Evolutionary conservation across 2,329 filamentous ascomycete genomes (phyloP), one percentile per base, ranked within the genome.

Genomic region (Blastomyces gilchristii): DNA sequence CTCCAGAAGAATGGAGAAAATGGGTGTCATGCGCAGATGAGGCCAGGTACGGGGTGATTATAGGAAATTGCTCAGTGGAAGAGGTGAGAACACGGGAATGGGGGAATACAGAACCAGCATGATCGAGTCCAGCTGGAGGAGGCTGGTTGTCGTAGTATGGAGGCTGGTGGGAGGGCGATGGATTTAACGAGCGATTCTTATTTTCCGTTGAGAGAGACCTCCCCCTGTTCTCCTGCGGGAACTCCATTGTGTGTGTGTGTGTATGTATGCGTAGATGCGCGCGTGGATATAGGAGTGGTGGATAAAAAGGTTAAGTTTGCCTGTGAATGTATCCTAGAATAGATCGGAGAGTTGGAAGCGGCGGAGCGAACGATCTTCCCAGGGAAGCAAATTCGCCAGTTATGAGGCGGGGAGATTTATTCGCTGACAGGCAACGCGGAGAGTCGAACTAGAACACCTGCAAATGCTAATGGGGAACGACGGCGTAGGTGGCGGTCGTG

Each of bases 111-210:
- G 74, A 72, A 47, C 73, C 70, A 41, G 71, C 62, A 53, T 74
- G 69, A 65, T 77, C 74, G 52, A 78, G 64, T 58, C 71, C 71
- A 62, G 76, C 69, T 11, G 73, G 67, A 31, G 70, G 60, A 56
- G 70, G 67, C 18, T 62, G 64, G 43, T 69, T 68, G 62, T 75
- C 70, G 43, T 75, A 71, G 69, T 75, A 77, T 47, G 70, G 71
- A n/a, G 68, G 62, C 56, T 77, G 75, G 58, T 70, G 72, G 68
- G 76, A 77, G 54, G 73, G 69, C 58, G 76, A 77, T 62, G 74
- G 75, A 71, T 77, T 79, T 69, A 77, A 70, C 65, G 74, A 74
- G 66, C 74, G 76, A 70, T 69, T 73, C 64, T 75, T 72, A 69
- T 73, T 69, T 62, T 71, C 71, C 56, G 67, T 71, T 12, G 74